phyloP scores from a whole-genome alignment of 2,329 filamentous ascomycete species.

The Aspergillus tubingensis region DNA sequence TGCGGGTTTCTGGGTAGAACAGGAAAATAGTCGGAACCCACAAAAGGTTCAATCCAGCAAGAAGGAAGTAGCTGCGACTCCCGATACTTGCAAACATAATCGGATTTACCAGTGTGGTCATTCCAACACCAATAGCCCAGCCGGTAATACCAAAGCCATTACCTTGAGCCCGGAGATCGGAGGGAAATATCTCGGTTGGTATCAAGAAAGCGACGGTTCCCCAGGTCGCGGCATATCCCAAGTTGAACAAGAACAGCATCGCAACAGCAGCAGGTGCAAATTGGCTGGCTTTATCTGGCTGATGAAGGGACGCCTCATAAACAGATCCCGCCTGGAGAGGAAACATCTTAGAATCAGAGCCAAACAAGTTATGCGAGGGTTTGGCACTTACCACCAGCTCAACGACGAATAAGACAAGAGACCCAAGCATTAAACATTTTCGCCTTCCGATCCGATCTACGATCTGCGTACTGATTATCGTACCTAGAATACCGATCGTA shows the following conservation, averaged over 20 bases:
- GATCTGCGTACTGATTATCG: slow-evolving; percentile 54
- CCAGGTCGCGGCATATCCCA: slow-evolving; percentile 53
- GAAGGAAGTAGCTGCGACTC: slow-evolving; percentile 55
- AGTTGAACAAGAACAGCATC: slow-evolving; percentile 50
- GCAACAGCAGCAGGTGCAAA: slow-evolving; percentile 51
- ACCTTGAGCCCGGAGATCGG: slow-evolving; percentile 59
- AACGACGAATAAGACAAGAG: slow-evolving; percentile 43
- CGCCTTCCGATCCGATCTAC: slow-evolving; percentile 53
- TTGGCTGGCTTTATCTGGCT: slow-evolving; percentile 37
- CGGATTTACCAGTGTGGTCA: slow-evolving; percentile 55
- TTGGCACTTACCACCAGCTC: slow-evolving; percentile 41
- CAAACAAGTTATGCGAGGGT: too few species aligned
- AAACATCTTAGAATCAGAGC: too few species aligned
- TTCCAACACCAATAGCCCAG: slow-evolving; percentile 60
- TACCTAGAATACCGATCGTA: slow-evolving; percentile 55
- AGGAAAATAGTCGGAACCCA: slow-evolving; percentile 55
- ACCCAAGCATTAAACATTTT: slow-evolving; percentile 44
- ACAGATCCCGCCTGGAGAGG: slow-evolving; percentile 39
- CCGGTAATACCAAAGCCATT: slow-evolving; percentile 62
- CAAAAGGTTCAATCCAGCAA: slow-evolving; percentile 54
- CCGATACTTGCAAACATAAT: slow-evolving; percentile 54
- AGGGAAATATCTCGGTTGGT: slow-evolving; percentile 60
- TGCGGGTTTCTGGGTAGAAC: slow-evolving; percentile 57
- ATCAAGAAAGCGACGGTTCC: slow-evolving; percentile 55
- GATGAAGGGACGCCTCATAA: slow-evolving; percentile 44